Evolutionary conservation across 495 filamentous ascomycete genomes (phyloP).

Genomic region (Aspergillus egyptiacus): DNA sequence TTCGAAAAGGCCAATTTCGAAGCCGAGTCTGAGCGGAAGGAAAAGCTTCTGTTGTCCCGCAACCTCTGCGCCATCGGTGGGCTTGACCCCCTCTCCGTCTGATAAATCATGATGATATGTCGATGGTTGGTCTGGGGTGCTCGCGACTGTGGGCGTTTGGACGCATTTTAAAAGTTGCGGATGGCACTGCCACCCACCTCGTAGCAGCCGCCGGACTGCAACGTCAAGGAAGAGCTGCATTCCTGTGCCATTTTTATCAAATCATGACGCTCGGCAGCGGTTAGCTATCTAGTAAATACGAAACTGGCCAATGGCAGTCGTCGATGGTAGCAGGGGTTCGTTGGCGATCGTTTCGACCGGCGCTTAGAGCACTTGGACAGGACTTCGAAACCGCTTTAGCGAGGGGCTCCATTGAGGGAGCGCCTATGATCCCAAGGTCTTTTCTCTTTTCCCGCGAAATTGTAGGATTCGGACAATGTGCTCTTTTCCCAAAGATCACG

Average conservation of each 20-base stretch:
- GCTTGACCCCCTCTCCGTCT: neutral
- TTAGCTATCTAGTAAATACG: neutral
- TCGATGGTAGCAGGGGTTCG: too few relatives aligned
- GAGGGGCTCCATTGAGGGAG: too few relatives aligned
- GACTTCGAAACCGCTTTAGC: too few relatives aligned
- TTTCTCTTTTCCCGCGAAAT: too few relatives aligned
- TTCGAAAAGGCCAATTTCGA: neutral
- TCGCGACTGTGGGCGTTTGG: neutral
- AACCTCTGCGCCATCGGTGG: neutral
- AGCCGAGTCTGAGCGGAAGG: neutral
- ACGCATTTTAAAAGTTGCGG: neutral
- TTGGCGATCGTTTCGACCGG: too few relatives aligned
- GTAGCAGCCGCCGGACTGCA: too few relatives aligned
- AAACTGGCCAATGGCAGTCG: neutral
- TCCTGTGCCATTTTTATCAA: neutral
- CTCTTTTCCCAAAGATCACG: too few relatives aligned
- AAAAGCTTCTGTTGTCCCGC: neutral
- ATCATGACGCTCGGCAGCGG: constrained; percentile 7
- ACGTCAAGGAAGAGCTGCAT: neutral
- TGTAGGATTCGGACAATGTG: too few relatives aligned
- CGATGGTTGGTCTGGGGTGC: neutral
- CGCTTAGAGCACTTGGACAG: too few relatives aligned
- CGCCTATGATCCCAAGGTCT: too few relatives aligned
- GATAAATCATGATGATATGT: neutral
- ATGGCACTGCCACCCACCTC: neutral